Conservation (phyloP, 1,139 yeast species). For the Yamadazyma atmosphaerica region DNA sequence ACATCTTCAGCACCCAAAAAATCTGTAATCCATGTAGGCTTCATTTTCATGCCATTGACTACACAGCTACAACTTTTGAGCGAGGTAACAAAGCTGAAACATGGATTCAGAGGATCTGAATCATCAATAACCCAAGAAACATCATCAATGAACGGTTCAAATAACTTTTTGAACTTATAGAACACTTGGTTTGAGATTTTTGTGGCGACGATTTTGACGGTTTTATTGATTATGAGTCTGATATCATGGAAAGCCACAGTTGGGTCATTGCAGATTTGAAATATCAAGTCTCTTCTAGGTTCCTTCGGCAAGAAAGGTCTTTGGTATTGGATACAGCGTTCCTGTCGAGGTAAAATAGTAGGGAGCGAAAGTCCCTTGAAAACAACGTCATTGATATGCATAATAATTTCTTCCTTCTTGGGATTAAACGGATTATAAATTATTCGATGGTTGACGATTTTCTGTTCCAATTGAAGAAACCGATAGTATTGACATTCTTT, state of each 20-base stretch:
- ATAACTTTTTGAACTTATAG: conserved; percentile 25
- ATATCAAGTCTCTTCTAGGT: conserved; percentile 47
- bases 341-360: conserved; percentile 9
- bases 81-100: conserved; percentile 25
- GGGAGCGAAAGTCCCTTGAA: conserved; percentile 36
- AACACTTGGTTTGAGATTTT: conserved; percentile 28
- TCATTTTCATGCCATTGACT: conserved; percentile 41
- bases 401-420: conserved; percentile 52
- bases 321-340: conserved; percentile 41
- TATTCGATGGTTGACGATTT: conserved; percentile 54
- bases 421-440: conserved; percentile 50
- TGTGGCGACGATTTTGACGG: conserved; percentile 24
- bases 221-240: conserved; percentile 31
- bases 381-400: conserved; percentile 51
- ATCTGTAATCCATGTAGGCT: conserved; percentile 34
- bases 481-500: conserved; percentile 78
- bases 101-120: conserved; percentile 17
- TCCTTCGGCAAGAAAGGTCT: conserved; percentile 54
- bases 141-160: conserved; percentile 18
- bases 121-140: conserved; percentile 24
- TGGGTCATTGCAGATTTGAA: conserved; percentile 50
- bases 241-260: conserved; percentile 18
- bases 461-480: conserved; percentile 73
- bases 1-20: conserved; percentile 19
- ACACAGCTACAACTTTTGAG: conserved; percentile 28